Base-by-base conservation (phyloP, 192 early-diverging fungal genomes). In the Coemansia sp. region DNA sequence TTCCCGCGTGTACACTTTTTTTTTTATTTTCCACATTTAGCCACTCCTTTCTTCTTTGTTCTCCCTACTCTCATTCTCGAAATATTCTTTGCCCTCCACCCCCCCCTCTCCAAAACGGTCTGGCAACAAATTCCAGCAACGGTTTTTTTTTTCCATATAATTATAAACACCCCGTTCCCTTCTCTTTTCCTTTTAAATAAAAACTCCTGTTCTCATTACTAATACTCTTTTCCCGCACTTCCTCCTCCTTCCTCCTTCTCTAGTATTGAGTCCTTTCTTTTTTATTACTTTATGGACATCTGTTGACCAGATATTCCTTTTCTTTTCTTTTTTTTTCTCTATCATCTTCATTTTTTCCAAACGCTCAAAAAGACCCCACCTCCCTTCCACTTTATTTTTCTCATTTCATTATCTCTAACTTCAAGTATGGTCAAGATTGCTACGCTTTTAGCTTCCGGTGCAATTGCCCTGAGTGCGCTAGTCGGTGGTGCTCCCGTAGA, bases 261-360 rank as follows among this genome's bases (percentile, higher is more conserved):
- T 19, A 34, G 19, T 19, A 23, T 41, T 3, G 7, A 19, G 25
- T 29, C 46, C n/a, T n/a, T n/a, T n/a, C n/a, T 20, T 38, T 52
- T 52, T 36, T 52, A 33, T 52, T 41, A 52, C 20, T 41, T 54
- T 52, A 25, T 36, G 33, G 33, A 46, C 14, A 38, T 63, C 67
- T 69, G 67, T 69, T 69, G 67, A 69, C 42, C 67, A 69, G 67
- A 63, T 36, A 17, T 57, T 34, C n/a, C 9, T 25, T 9, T 32
- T 22, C 3, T 29, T 3, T 29, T 29, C 3, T 29, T 29, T 3
- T 29, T 29, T 29, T 29, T 29, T 63, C 22, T 5, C 33, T 42
- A 2, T 55, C 11, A 55, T 29, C 32, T 29, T 54, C 25, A 17
- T 53, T 25, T 53, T 53, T 7, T 53, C 3, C n/a, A n/a, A n/a